phyloP scores from a whole-genome alignment of 2,329 filamentous ascomycete species.

The Hypoxylon sp. region DNA sequence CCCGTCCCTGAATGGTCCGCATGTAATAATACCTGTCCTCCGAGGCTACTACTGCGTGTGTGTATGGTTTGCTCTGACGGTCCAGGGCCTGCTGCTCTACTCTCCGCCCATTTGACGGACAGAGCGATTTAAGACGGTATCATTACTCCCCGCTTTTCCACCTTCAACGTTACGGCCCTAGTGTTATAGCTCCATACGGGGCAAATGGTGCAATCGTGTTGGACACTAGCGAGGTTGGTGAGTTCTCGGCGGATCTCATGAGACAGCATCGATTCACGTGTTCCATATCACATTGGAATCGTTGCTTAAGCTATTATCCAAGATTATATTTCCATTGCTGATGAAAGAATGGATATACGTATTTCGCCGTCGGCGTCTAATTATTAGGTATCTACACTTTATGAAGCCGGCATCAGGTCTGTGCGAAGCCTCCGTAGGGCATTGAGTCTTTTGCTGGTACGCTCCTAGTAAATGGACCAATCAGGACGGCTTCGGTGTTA shows the following conservation, averaged over 20 bases:
- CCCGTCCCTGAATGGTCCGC: conserved; percentile 37
- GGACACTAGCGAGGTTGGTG: conserved; percentile 31
- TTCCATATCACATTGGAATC: conserved; percentile 11
- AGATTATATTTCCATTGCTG: conserved; percentile 9
- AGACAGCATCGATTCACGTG: conserved; percentile 25
- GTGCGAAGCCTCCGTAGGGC: conserved; percentile 37
- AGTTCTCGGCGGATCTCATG: conserved; percentile 27
- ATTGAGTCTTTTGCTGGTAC: conserved; percentile 35
- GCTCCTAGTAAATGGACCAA: conserved; percentile 34
- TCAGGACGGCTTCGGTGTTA: conserved; percentile 29
- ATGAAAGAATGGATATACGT: conserved; percentile 1
- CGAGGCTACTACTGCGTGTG: conserved; percentile 33
- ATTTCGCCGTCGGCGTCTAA: conserved; percentile 6
- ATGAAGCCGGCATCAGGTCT: conserved; percentile 21
- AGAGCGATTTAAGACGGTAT: conserved; percentile 42
- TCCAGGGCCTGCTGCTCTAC: conserved; percentile 33
- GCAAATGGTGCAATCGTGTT: conserved; percentile 45
- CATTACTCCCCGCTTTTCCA: conserved; percentile 41
- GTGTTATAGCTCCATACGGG: conserved; percentile 42
- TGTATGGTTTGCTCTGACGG: conserved; percentile 25
- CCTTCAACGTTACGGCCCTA: conserved; percentile 45
- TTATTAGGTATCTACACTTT: conserved; percentile 3
- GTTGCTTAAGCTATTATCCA: conserved; percentile 12
- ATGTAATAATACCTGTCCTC: conserved; percentile 39
- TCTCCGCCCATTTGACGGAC: conserved; percentile 24